Percentiles rank a stretch among this genome's conserved stretches.
These are phyloP conservation scores for Knufia fluminis DNA, from an alignment of 2,329 filamentous ascomycete genomes.

Conservation along the genomic window DNA sequence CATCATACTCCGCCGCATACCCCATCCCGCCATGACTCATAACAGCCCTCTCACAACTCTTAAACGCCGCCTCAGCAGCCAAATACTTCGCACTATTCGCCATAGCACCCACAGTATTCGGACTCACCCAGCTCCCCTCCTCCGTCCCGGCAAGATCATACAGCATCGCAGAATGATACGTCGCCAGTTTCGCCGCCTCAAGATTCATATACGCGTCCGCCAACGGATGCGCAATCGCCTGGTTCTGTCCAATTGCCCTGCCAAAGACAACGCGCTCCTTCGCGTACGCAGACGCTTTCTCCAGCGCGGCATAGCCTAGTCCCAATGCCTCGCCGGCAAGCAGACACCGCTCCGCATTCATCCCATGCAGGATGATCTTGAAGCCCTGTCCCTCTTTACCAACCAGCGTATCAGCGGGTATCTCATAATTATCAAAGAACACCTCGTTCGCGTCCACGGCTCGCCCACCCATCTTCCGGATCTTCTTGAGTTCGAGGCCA, in stretches of 20 bases:
- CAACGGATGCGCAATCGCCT: conserved; percentile 56
- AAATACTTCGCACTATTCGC: conserved; percentile 62
- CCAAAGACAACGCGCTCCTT: conserved; percentile 56
- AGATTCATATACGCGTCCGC: conserved; percentile 57
- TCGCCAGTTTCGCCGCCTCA: conserved; percentile 56
- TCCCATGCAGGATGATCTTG: conserved; percentile 66
- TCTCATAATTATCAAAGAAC: conserved; percentile 70
- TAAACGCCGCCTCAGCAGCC: conserved; percentile 50
- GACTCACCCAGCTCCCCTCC: conserved; percentile 42
- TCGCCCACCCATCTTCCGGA: conserved; percentile 77
- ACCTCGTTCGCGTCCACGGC: conserved; percentile 80
- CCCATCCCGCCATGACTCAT: conserved; percentile 54
- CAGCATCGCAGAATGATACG: conserved; percentile 55
- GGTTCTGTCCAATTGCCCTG: conserved; percentile 57
- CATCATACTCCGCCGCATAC: conserved; percentile 55
- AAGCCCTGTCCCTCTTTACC: conserved; percentile 69
- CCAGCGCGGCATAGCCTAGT: conserved; percentile 62
- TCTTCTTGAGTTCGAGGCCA: conserved; percentile 58
- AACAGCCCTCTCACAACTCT: conserved; percentile 49
- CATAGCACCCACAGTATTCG: conserved; percentile 52
- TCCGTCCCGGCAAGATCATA: conserved; percentile 45
- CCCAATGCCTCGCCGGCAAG: conserved; percentile 72
- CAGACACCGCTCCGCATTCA: conserved; percentile 70
- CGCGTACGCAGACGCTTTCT: conserved; percentile 56
- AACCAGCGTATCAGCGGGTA: conserved; percentile 56